A percentile compares a stretch with the other conserved stretches of the same genome.
Conservation (phyloP, 352 stramenopile genomes). For the Phytopythium mirpurense region DNA sequence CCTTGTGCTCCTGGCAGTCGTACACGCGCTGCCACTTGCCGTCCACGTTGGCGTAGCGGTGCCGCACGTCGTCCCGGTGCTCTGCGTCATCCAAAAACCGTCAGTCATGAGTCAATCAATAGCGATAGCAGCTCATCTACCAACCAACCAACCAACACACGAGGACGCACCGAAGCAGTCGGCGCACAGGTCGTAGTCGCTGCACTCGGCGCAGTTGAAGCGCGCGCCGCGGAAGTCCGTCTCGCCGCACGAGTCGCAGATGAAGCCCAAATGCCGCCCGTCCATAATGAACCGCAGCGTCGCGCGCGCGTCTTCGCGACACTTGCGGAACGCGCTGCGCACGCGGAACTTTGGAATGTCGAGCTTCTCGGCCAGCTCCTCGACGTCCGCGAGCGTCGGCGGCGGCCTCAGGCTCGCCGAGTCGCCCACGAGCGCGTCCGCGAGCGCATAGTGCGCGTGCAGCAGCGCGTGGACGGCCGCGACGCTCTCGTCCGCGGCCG, state of each 20-base stretch:
- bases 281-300: conserved; percentile 83
- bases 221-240: conserved; percentile 71
- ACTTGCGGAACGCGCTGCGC: conserved; percentile 77
- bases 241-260: conserved; percentile 77
- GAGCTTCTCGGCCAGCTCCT: conserved; percentile 55
- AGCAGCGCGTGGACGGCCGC: conserved; percentile 26
- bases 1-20: conserved; percentile 68
- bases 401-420: conserved; percentile 2
- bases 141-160: neutral
- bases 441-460: conserved; percentile 30
- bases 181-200: conserved; percentile 70
- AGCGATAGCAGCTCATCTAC: too few species aligned
- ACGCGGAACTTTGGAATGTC: conserved; percentile 80
- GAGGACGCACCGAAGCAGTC: conserved; percentile 42
- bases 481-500: conserved; percentile 16
- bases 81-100: conserved; percentile 16
- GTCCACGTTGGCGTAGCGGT: conserved; percentile 77
- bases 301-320: conserved; percentile 49
- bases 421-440: conserved; percentile 27
- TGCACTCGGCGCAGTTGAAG: conserved; percentile 74
- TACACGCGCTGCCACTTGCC: conserved; percentile 76
- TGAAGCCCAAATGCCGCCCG: conserved; percentile 72
- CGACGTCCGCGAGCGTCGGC: conserved; percentile 57
- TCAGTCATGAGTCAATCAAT: neutral
- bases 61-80: conserved; percentile 51